Evolutionary conservation across 176 grass and related monocot genomes (phyloP).

Genomic region (Musa acuminata): DNA sequence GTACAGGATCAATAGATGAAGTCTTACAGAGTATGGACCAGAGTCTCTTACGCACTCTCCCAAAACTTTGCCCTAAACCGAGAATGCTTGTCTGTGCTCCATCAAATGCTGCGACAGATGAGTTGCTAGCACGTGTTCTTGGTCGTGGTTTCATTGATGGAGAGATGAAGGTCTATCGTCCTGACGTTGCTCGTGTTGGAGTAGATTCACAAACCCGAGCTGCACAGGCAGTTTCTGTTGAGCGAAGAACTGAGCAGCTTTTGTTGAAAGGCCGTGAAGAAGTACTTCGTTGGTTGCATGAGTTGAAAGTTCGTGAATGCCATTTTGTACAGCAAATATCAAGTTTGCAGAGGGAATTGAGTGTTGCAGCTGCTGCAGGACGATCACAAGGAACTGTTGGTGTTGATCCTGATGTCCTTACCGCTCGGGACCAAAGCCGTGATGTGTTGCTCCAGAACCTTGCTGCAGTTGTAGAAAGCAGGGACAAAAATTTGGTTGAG

Average conservation of each 20-base stretch:
- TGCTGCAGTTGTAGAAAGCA: conserved; percentile 75
- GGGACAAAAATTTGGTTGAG: conserved; percentile 95
- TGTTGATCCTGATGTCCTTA: conserved; percentile 85
- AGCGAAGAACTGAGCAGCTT: conserved; percentile 91
- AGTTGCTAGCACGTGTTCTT: conserved; percentile 87
- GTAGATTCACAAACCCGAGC: conserved; percentile 97
- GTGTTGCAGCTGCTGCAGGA: conserved; percentile 56
- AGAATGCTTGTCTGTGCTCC: conserved; percentile 97
- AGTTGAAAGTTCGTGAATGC: conserved; percentile 78
- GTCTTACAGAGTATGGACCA: conserved; percentile 98
- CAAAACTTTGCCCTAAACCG: conserved; percentile 96
- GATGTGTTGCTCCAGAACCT: conserved; percentile 77
- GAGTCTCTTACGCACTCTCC: conserved; percentile 82
- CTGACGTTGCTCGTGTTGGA: conserved; percentile 96
- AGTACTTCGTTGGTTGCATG: conserved; percentile 83
- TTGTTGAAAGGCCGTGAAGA: conserved; percentile 81
- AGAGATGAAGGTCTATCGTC: conserved; percentile 98
- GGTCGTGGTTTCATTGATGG: conserved; percentile 97
- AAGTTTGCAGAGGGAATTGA: conserved; percentile 67
- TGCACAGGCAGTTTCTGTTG: conserved; percentile 97
- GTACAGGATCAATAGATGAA: conserved; percentile 89
- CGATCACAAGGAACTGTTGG: conserved; percentile 94
- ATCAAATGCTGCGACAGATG: conserved; percentile 96
- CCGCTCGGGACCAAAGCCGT: conserved; percentile 63
- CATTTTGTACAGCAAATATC: conserved; percentile 70